These are phyloP conservation scores for Fusarium nygamai DNA, from an alignment of 2,329 filamentous ascomycete species.

Conservation along the genomic window DNA sequence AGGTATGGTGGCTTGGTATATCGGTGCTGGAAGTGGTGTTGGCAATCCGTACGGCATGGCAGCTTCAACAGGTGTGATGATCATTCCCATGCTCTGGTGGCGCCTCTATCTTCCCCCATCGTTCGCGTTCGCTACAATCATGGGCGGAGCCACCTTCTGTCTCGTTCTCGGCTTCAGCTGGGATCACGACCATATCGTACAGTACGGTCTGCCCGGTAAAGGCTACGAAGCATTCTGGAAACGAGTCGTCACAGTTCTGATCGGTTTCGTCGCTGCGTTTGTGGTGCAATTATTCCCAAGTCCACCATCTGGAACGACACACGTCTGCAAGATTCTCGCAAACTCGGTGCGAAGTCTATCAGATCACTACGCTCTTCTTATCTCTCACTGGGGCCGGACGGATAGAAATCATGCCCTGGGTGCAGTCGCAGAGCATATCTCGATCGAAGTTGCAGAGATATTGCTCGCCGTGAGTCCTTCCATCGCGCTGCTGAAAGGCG, in stretches of 20 bases:
- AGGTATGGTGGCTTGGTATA: constrained; percentile 61
- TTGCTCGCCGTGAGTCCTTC: constrained; percentile 40
- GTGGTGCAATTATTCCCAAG: constrained; percentile 59
- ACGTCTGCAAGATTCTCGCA: constrained; percentile 57
- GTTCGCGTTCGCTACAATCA: constrained; percentile 44
- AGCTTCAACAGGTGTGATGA: constrained; percentile 54
- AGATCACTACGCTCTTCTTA: constrained; percentile 59
- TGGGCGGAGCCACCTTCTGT: constrained; percentile 51
- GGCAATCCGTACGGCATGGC: constrained; percentile 62
- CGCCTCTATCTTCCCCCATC: constrained; percentile 48
- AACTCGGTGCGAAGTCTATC: constrained; percentile 54
- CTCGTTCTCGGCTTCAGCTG: constrained; percentile 60
- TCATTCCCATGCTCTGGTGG: constrained; percentile 49
- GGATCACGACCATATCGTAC: constrained; percentile 52
- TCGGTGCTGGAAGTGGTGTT: constrained; percentile 57
- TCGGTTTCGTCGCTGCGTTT: constrained; percentile 55
- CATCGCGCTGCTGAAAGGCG: constrained; percentile 44
- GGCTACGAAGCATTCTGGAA: constrained; percentile 62
- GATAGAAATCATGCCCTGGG: constrained; percentile 45
- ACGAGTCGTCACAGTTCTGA: constrained; percentile 54
- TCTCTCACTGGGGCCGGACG: constrained; percentile 55
- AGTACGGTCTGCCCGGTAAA: constrained; percentile 57
- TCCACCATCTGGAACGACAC: constrained; percentile 57
- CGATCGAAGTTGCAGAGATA: constrained; percentile 44
- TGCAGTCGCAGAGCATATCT: constrained; percentile 43